Evolutionary conservation across 495 filamentous ascomycete species (phyloP), one percentile per base, ranked within the genome.

Genomic region (Trichoderma erinaceum): DNA sequence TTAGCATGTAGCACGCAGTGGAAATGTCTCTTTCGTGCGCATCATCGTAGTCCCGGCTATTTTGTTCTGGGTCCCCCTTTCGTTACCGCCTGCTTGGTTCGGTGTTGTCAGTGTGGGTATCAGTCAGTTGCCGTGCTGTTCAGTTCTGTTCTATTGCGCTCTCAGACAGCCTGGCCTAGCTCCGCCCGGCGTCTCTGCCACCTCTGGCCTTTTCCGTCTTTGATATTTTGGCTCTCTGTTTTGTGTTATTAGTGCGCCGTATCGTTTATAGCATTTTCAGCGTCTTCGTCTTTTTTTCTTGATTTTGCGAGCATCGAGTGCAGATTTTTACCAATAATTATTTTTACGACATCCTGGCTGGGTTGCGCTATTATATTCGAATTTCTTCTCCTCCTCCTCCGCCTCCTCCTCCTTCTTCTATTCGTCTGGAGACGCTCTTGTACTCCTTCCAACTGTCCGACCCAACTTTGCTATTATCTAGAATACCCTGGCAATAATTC

Each of bases 1-100:
- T n/a, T n/a, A n/a, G n/a, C 48, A 52, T 7, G 13, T 56, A 56
- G 50, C 21, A 56, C 18, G 50, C 50, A 11, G 50, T 16, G 44
- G 2, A 46, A 46, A 1, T 46, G 43, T 44, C 43, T 46, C 43
- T 21, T 8, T 56, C 21, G n/a, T 56, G 21, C 44, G 44, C 44
- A 48, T 56, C n/a, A n/a, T 23, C 18, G 4, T 56, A n/a, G 8
- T 11, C 56, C 56, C 56, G 25, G 56, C 25, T 61, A 11, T 32
- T 29, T 29, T 29, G 29, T 61, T 61, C 29, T 12, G 56, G 48
- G 3, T 25, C 50, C 25, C 56, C 56, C 56, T 61, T 61, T 29
- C 56, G 56, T 61, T 61, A 61, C 56, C 56, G 25, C 56, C 56
- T 61, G 56, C 56, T 61, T 61, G 56, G 56, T 18, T 61, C 56